A percentile compares a stretch with the other conserved stretches of the same genome.
Evolutionary conservation across 2,329 filamentous ascomycete species (phyloP).

Genomic region (Xylariaceae sp.): DNA sequence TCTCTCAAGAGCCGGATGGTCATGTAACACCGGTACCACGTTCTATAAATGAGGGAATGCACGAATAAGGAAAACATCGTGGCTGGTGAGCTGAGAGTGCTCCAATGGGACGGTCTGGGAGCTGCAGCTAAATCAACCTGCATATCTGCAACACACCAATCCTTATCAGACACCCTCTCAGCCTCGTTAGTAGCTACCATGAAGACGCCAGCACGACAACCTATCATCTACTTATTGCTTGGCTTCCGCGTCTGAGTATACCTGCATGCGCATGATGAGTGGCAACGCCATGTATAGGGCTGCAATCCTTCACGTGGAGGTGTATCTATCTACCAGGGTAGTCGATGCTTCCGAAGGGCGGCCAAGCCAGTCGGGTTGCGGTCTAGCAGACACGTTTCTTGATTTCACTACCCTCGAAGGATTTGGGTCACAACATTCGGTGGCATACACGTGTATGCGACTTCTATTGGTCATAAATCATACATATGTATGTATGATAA

Average conservation of each 20-base stretch:
- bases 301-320: not conserved
- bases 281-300: not conserved
- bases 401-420: not conserved
- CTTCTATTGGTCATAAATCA: not conserved
- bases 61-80: slow-evolving; percentile 19
- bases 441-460: not conserved
- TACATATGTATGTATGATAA: not conserved
- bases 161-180: slow-evolving; percentile 3
- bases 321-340: not conserved
- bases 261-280: not conserved
- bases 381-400: not conserved
- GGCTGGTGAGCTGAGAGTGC: slow-evolving; percentile 12
- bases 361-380: not conserved
- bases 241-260: not conserved
- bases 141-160: slow-evolving; percentile 30
- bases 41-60: slow-evolving; percentile 17
- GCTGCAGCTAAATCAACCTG: slow-evolving; percentile 24
- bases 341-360: not conserved
- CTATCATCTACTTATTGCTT: no score
- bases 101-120: slow-evolving; percentile 12
- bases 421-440: not conserved
- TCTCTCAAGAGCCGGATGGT: slow-evolving; percentile 1
- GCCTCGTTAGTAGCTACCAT: not conserved
- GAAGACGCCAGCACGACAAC: not conserved
- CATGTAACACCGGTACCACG: slow-evolving; percentile 11